Conservation (phyloP, 306 rosid species). For the Rubus idaeus region DNA sequence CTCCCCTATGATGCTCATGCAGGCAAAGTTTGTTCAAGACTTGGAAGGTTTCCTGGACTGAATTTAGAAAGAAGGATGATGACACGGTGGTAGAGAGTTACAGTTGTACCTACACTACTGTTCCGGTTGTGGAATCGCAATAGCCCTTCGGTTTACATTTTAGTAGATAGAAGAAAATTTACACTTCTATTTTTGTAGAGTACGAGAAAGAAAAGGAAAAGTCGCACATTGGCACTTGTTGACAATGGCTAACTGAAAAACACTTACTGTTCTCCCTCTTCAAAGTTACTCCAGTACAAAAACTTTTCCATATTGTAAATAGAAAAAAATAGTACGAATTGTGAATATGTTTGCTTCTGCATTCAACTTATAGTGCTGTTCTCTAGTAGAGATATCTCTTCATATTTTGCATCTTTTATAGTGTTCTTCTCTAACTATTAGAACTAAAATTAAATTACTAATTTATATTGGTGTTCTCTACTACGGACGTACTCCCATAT, state of each 20-base stretch:
- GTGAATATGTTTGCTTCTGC: no score
- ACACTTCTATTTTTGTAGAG: neutral
- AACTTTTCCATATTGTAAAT: constrained; percentile 1
- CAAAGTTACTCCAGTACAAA: neutral
- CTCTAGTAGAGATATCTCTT: no score
- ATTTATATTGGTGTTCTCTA: no score
- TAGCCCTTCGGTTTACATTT: neutral
- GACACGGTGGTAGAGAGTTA: constrained; percentile 3
- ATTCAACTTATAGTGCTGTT: no score
- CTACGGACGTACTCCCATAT: no score
- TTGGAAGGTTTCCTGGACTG: constrained; percentile 67
- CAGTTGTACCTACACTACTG: constrained; percentile 12
- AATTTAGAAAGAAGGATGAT: constrained; percentile 6
- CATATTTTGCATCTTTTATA: no score
- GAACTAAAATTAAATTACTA: no score
- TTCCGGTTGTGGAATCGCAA: constrained; percentile 13
- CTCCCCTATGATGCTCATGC: constrained; percentile 26
- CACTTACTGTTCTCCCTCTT: neutral
- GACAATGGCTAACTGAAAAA: neutral
- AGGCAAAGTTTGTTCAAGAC: constrained; percentile 58
- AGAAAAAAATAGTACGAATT: neutral
- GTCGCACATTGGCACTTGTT: neutral
- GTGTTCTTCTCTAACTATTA: no score
- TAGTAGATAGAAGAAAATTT: neutral
- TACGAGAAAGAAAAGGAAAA: neutral